Evolutionary conservation across 2,329 filamentous ascomycete species (phyloP), one percentile per base, ranked within the genome.

Genomic region (Penicillium fuscoglaucum): DNA sequence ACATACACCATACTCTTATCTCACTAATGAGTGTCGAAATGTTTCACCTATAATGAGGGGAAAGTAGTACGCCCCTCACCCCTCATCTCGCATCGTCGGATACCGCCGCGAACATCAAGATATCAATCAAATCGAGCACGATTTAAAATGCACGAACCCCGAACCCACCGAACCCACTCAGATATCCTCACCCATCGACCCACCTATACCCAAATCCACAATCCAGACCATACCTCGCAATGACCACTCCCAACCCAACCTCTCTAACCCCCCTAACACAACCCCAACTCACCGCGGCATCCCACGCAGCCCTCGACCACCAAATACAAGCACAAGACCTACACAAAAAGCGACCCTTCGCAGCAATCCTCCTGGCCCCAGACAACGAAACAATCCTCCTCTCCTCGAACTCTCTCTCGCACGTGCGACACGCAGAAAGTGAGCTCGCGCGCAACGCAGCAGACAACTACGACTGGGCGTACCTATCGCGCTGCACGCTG

Each of bases 341-440:
- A 17, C 78, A 81, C 61, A 72, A 72, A 51, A 83, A 82, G 67
- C 72, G 80, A 6, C 81, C 81, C 4, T 83, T 83, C 62, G 78
- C 76, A 9, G 80, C 78, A 1, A 73, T 79, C 31, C 74, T 84
- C 12, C 65, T 83, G 1, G 80, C 71, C 0, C 80, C 82, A 0
- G 79, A 83, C 70, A 81, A 83, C 62, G 70, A 74, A 62, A 81
- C 79, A 0, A 70, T 81, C 21, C 69, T 83, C 2, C 71, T 82
- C 50, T 76, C 74, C 33, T 82, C 82, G 60, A 78, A 79, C 64
- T 81, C 79, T 26, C 73, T 83, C 31, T 80, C 80, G 40, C 80
- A 83, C 63, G 79, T 83, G 49, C 79, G 82, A 60, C 82, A 83
- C 62, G 81, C 82, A 17, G 82, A 84, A 68, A 76, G 75, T 49